phyloP scores from a whole-genome alignment of 2,329 filamentous ascomycete genomes.

The Lasiodiplodia sp. region DNA sequence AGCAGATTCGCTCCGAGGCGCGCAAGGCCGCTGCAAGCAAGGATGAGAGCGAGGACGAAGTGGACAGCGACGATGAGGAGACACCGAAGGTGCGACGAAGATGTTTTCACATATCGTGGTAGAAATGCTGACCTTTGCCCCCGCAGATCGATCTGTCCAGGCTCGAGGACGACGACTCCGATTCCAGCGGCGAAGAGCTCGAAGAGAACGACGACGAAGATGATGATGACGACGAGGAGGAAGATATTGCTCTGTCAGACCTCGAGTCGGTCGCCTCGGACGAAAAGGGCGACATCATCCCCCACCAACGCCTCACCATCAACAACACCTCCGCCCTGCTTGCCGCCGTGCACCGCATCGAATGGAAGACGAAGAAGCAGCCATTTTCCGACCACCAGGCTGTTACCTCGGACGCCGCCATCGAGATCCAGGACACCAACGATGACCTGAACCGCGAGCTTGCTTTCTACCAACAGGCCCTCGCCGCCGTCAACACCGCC shows the following conservation, averaged over 20 bases:
- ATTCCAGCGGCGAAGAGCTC: slow-evolving; percentile 40
- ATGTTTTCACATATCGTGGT: not conserved
- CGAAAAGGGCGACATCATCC: slow-evolving; percentile 85
- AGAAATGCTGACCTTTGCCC: not conserved
- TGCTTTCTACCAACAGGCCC: slow-evolving; percentile 89
- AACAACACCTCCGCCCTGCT: slow-evolving; percentile 93
- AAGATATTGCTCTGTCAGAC: slow-evolving; percentile 89
- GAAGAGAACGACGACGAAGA: slow-evolving; percentile 64
- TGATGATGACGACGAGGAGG: slow-evolving; percentile 76
- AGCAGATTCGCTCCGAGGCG: slow-evolving; percentile 13
- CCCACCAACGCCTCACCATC: slow-evolving; percentile 92
- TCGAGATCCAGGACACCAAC: slow-evolving; percentile 80
- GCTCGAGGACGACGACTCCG: slow-evolving; percentile 47
- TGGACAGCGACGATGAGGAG: slow-evolving; percentile 47
- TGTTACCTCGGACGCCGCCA: slow-evolving; percentile 71
- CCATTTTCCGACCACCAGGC: slow-evolving; percentile 86
- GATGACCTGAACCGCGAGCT: slow-evolving; percentile 93
- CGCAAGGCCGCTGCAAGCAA: slow-evolving; percentile 41
- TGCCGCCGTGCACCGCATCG: slow-evolving; percentile 79
- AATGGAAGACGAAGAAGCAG: slow-evolving; percentile 71
- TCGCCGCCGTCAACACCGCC: slow-evolving; percentile 77
- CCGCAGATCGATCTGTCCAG: slow-evolving; percentile 38
- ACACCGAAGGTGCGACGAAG: slow-evolving; percentile 25
- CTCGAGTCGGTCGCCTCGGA: slow-evolving; percentile 79
- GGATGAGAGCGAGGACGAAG: slow-evolving; percentile 42